phyloP scores from a whole-genome alignment of 129 eudicot genomes.

The Centrapalus pauciflorus region DNA sequence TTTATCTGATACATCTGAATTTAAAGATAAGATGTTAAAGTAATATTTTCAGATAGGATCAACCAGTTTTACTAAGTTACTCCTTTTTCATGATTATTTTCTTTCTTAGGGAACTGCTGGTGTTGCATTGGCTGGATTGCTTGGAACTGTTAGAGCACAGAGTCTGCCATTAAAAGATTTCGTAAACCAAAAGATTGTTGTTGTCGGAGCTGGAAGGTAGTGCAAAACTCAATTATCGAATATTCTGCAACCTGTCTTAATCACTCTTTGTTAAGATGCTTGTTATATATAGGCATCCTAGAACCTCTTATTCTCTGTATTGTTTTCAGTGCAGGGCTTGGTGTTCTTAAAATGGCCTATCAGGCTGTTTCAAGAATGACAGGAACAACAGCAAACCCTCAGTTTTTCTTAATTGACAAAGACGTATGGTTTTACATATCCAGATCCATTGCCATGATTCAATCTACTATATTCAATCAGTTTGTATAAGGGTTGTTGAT shows the following conservation, averaged over 20 bases:
- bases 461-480: neutral
- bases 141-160: conserved; percentile 92
- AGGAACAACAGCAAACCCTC: conserved; percentile 74
- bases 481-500: conserved; percentile 1
- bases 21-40: neutral
- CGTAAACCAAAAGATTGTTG: conserved; percentile 84
- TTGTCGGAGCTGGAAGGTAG: conserved; percentile 98
- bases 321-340: conserved; percentile 97
- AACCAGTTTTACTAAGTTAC: neutral
- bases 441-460: neutral
- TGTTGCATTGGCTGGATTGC: conserved; percentile 92
- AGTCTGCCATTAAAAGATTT: conserved; percentile 78
- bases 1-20: neutral
- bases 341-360: conserved; percentile 90
- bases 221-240: conserved; percentile 9
- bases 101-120: conserved; percentile 91
- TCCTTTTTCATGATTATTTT: neutral
- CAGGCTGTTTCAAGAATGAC: conserved; percentile 84
- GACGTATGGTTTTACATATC: conserved; percentile 45
- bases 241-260: no score
- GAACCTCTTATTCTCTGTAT: conserved; percentile 12
- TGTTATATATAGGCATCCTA: neutral
- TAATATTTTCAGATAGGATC: neutral
- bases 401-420: conserved; percentile 93
- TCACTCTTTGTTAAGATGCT: neutral